Evolutionary conservation across 768 basidiomycete species (phyloP).

Genomic region (Lactarius deliciosus): DNA sequence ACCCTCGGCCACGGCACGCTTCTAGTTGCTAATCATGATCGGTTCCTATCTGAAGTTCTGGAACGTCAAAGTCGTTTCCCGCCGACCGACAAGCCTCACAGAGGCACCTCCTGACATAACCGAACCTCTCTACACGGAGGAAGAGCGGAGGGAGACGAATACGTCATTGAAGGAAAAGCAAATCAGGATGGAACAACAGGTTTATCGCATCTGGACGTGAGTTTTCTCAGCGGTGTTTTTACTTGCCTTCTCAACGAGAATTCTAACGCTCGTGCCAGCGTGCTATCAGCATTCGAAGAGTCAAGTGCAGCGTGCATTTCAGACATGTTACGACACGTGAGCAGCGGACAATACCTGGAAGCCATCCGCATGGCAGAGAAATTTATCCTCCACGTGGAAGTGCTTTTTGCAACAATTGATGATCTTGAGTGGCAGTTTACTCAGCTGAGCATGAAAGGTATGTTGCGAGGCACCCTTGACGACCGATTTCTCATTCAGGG

Average conservation of each 20-base stretch:
- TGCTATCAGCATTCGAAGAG: constrained; percentile 97
- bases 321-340: constrained; percentile 97
- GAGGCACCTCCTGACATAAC: constrained; percentile 33
- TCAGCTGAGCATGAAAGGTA: constrained; percentile 80
- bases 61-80: constrained; percentile 92
- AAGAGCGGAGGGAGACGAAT: constrained; percentile 80
- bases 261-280: constrained; percentile 45
- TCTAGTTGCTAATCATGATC: constrained; percentile 22
- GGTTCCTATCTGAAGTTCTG: constrained; percentile 67
- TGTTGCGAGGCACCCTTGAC: constrained; percentile 32
- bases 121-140: constrained; percentile 63
- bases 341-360: constrained; percentile 93
- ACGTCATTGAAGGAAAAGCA: constrained; percentile 85
- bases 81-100: constrained; percentile 61
- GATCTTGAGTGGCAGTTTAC: constrained; percentile 91
- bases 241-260: neutral
- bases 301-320: constrained; percentile 99
- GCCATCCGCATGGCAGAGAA: constrained; percentile 98
- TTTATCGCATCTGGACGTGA: constrained; percentile 98
- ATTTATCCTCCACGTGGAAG: constrained; percentile 98
- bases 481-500: constrained; percentile 1
- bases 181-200: constrained; percentile 92
- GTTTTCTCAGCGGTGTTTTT: constrained; percentile 36
- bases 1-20: constrained; percentile 3
- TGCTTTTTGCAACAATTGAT: constrained; percentile 95